Base-by-base conservation (phyloP, 202 grass and related monocot genomes). In the Schoenoplectus tabernaemontani region DNA sequence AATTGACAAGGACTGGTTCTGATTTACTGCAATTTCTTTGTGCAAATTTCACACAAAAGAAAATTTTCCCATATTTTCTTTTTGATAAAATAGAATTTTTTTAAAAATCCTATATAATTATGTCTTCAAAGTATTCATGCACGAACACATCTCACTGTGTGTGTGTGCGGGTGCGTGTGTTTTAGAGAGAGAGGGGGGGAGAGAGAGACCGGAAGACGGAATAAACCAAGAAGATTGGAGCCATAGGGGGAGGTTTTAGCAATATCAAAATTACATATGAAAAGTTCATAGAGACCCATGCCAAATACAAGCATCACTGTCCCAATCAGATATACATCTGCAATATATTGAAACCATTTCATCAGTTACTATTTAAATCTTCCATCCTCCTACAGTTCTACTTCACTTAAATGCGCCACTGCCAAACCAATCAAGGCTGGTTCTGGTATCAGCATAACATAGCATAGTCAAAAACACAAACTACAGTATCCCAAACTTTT, bases 231-330 rank as follows among this genome's bases (percentile, higher is more conserved):
- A 44, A 97, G 86, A 66, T 90, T 94, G 76, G 95, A 97, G 26
- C 95, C 82, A 11, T 84, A 32, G 15, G 86, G 80, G 34, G 83
- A 90, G 59, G 82, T 75, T 57, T 90, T 88, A 51, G 78, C 88
- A 22, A 90, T 86, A 81, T 97, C 95, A n/a, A 92, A 84, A 82
- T 92, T 90, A 57, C 95, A 88, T 81, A 97, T 90, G 89, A 97
- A 94, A 19, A 97, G 80, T 81, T 94, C 95, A 37, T 97, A 97
- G 12, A 97, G 76, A 57, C 95, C 91, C 38, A 91, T 94, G 58
- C 95, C 95, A 2, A 94, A 89, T 64, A 97, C 91, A 61, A 97
- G 89, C 89, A 93, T 94, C 85, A 92, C 95, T 3, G 89, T 94
- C 65, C 91, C 95, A 5, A 97, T 77, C 60, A 97, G 91, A 83